These are phyloP conservation scores for Calonectria hawksworthii DNA, from an alignment of 2,329 filamentous ascomycete species.

Conservation along the genomic window DNA sequence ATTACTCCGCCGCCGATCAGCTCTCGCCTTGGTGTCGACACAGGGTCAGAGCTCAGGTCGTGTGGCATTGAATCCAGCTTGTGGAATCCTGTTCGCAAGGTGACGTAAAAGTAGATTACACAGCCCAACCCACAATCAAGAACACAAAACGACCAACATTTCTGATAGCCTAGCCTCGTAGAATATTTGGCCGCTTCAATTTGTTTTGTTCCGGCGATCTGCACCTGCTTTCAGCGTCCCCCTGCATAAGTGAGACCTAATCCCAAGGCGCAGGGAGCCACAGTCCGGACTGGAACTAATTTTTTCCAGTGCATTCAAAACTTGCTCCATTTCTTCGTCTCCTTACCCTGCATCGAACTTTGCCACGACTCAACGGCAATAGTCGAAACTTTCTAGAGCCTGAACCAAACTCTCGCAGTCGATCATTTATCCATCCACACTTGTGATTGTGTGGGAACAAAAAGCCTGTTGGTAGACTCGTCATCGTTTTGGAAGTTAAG, in stretches of 20 bases:
- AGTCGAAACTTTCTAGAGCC: neutral
- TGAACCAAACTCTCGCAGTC: neutral
- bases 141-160: neutral
- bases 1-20: neutral
- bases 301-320: neutral
- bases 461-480: neutral
- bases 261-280: neutral
- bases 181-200: neutral
- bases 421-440: neutral
- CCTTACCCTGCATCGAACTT: neutral
- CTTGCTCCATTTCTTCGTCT: neutral
- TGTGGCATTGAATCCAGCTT: neutral
- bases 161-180: neutral
- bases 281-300: neutral
- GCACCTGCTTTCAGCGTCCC: neutral
- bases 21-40: neutral
- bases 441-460: neutral
- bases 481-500: neutral
- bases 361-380: neutral
- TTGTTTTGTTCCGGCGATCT: neutral
- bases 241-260: neutral
- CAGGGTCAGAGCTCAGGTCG: neutral
- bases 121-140: neutral
- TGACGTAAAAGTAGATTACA: neutral
- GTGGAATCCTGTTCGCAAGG: neutral